Evolutionary conservation across 2,329 filamentous ascomycete genomes (phyloP), one percentile per base, ranked within the genome.

Genomic region (Ambrosiella xylebori): DNA sequence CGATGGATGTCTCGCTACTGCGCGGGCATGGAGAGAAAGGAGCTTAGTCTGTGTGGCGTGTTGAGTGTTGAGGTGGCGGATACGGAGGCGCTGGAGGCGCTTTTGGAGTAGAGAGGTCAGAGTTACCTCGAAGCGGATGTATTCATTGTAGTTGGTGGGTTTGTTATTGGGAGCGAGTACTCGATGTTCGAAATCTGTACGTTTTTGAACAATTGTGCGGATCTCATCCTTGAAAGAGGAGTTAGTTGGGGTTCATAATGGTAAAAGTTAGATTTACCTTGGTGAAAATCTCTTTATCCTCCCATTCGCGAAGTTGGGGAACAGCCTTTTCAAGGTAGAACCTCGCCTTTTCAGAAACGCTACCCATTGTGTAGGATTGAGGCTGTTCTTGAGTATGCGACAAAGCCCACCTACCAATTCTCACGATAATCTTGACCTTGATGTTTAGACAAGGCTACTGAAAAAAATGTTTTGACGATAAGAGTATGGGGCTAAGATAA

Each of bases 291-390:
- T 88, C 84, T 70, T 95, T 96, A 63, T 87, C 81, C 71, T 95
- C 86, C 70, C 88, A 94, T 66, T 95, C 89, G 62, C 89, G 88
- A 59, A 98, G 79, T 70, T 97, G 90, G 13, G 90, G 88, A 49
- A 96, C 87, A 1, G 86, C 85, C 64, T 91, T 85, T 74, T 98
- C 93, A 63, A 97, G 79, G 71, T 87, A 96, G 72, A 91, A 97
- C 60, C 91, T 87, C 58, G 91, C 93, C 72, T 96, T 97, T 67
- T 97, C 93, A 62, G 86, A 85, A 60, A 93, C 84, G 47, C 82
- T 85, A 1, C 89, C 80, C 88, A 95, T 95, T 61, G 56, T 63
- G 45, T 38, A 45, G 57, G 53, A n/a, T 56, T 59, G 38, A 15
- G 47, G 27, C 27, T 27, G 3, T 27, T 27, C 3, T 27, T 3